A percentile compares a stretch with the other conserved stretches of the same genome.
These are phyloP conservation scores for Populus hybrid DNA, from an alignment of 441 rosid species.

Conservation along the genomic window DNA sequence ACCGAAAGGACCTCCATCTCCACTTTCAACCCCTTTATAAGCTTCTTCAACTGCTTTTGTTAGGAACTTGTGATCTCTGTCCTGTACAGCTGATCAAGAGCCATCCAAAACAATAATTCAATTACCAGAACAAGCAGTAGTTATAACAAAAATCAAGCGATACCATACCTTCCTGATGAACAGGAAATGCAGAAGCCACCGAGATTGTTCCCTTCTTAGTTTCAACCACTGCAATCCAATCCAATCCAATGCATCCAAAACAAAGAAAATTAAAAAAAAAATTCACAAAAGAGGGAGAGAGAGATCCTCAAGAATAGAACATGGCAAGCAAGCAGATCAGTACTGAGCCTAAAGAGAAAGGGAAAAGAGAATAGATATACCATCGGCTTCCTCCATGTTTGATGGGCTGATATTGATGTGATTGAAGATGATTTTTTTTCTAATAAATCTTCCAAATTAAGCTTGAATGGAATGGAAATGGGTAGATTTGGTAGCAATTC, in stretches of 20 bases:
- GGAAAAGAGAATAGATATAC: neutral
- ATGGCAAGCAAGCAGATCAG: neutral
- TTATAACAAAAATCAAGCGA: neutral
- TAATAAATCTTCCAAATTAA: neutral
- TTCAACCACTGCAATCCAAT: neutral
- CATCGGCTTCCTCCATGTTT: neutral
- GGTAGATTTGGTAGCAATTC: neutral
- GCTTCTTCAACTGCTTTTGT: conserved; percentile 1
- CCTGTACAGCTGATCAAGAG: neutral
- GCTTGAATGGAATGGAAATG: neutral
- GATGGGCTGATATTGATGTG: neutral
- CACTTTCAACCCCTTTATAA: conserved; percentile 2
- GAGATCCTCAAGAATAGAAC: neutral
- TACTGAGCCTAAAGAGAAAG: neutral
- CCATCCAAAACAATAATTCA: neutral
- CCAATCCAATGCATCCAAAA: neutral
- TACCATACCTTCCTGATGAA: neutral
- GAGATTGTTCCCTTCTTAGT: neutral
- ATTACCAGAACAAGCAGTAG: neutral
- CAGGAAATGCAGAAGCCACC: neutral
- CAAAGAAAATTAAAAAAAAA: neutral
- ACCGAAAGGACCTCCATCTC: neutral
- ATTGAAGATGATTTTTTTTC: neutral
- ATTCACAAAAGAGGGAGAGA: neutral
- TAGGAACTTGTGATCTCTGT: conserved; percentile 2